These are phyloP conservation scores for Trametes elegans DNA, from an alignment of 768 basidiomycete species.

Conservation along the genomic window DNA sequence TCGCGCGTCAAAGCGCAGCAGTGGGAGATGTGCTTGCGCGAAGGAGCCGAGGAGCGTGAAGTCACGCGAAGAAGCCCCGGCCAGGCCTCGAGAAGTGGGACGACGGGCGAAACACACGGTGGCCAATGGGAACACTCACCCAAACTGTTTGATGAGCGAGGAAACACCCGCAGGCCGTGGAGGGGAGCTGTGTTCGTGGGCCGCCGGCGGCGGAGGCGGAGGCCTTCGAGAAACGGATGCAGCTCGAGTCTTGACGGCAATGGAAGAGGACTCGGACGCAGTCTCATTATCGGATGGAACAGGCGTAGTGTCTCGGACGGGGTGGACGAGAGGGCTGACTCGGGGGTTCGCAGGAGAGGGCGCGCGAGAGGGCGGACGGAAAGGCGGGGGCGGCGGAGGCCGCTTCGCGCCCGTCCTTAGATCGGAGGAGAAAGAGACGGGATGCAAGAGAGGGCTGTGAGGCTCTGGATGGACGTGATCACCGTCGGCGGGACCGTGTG, in stretches of 20 bases:
- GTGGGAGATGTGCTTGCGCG: not conserved
- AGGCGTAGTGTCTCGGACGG: conserved; percentile 38
- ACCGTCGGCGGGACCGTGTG: conserved; percentile 38
- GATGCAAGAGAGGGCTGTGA: conserved; percentile 37
- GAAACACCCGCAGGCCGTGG: conserved; percentile 31
- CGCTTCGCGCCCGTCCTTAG: conserved; percentile 39
- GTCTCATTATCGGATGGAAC: conserved; percentile 1
- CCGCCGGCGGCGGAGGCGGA: conserved; percentile 22
- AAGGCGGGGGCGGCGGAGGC: conserved; percentile 61
- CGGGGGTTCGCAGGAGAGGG: conserved; percentile 42
- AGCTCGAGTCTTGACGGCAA: conserved; percentile 1
- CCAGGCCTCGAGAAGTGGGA: too few relatives aligned
- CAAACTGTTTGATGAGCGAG: conserved; percentile 44
- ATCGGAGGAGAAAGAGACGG: conserved; percentile 56
- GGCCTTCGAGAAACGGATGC: conserved; percentile 13
- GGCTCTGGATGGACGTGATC: conserved; percentile 26
- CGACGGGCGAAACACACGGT: too few relatives aligned
- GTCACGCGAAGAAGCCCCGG: not conserved
- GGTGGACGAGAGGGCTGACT: conserved; percentile 49
- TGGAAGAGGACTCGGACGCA: not conserved
- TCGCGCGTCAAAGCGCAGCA: not conserved
- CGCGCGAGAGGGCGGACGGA: conserved; percentile 35
- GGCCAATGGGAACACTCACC: conserved; percentile 39
- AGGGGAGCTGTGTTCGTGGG: conserved; percentile 4
- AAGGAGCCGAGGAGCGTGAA: not conserved